A percentile compares a stretch with the other conserved stretches of the same genome.
Conservation (phyloP, 139 green algal genomes). For the Deuterostichococcus epilithicus region DNA sequence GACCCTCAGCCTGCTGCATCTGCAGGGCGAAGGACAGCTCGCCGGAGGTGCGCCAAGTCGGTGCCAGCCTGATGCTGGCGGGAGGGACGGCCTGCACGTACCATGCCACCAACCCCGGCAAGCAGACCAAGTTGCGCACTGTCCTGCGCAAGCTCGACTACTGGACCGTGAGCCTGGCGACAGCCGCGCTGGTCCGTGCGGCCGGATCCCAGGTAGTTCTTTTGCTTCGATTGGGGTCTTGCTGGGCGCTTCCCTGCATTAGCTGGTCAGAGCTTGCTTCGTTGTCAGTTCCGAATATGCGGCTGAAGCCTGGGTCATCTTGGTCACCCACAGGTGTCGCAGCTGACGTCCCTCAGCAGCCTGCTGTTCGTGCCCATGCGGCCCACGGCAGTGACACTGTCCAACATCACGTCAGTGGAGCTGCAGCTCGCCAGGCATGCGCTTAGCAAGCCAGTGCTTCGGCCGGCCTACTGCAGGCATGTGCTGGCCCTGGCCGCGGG, state of each 20-base stretch:
- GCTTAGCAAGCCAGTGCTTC: background rate
- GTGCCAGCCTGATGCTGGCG: conserved; percentile 10
- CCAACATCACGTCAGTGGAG: conserved; percentile 17
- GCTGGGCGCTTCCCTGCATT: too few species aligned
- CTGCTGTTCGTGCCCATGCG: conserved; percentile 11
- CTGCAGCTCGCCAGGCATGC: background rate
- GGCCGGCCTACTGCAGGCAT: conserved; percentile 1
- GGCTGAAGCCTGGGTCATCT: too few species aligned
- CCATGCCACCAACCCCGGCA: conserved; percentile 8
- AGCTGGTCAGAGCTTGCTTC: too few species aligned
- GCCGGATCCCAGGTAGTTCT: background rate
- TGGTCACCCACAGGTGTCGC: background rate
- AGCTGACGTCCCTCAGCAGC: background rate
- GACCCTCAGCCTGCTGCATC: too few species aligned
- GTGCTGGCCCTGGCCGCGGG: conserved; percentile 1
- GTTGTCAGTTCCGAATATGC: too few species aligned
- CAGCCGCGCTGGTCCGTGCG: background rate
- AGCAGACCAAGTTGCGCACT: background rate
- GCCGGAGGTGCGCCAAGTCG: background rate
- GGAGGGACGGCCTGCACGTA: conserved; percentile 16
- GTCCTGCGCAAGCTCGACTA: conserved; percentile 16
- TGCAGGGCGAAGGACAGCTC: background rate
- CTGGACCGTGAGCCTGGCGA: background rate
- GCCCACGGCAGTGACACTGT: conserved; percentile 16
- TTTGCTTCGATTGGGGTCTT: too few species aligned